phyloP scores from a whole-genome alignment of 306 rosid genomes.

The Vigna unguiculata region DNA sequence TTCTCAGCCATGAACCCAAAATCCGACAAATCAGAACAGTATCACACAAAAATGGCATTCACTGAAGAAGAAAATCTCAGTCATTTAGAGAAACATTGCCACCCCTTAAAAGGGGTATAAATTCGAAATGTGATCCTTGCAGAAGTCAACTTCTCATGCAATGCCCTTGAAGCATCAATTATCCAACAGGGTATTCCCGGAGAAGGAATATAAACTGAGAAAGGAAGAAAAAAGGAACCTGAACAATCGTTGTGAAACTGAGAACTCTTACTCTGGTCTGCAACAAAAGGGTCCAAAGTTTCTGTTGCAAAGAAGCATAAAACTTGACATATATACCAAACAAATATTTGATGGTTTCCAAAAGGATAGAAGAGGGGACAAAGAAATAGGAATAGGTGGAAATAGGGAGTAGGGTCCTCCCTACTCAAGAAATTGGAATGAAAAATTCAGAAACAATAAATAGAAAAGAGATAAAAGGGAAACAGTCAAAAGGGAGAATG shows the following conservation, averaged over 20 bases:
- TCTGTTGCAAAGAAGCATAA: constrained; percentile 37
- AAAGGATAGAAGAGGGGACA: constrained; percentile 43
- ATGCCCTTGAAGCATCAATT: constrained; percentile 32
- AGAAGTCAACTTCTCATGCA: constrained; percentile 60
- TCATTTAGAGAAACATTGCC: constrained; percentile 43
- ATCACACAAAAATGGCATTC: constrained; percentile 34
- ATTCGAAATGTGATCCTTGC: constrained; percentile 52
- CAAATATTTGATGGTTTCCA: constrained; percentile 42
- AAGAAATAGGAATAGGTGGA: constrained; percentile 56
- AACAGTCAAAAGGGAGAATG: constrained; percentile 57
- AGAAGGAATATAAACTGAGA: constrained; percentile 41
- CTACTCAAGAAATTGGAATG: constrained; percentile 42
- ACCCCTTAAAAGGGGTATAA: constrained; percentile 51
- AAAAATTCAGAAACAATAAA: constrained; percentile 24
- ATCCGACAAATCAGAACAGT: constrained; percentile 24
- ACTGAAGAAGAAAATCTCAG: constrained; percentile 40
- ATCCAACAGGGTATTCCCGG: constrained; percentile 23
- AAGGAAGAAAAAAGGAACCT: constrained; percentile 46
- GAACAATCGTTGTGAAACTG: constrained; percentile 53
- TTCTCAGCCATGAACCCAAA: constrained; percentile 19
- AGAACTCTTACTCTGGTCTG: constrained; percentile 39
- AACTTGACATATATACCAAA: constrained; percentile 40
- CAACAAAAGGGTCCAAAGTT: constrained; percentile 44
- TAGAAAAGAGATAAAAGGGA: constrained; percentile 45
- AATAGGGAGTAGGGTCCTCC: constrained; percentile 44